phyloP scores from a whole-genome alignment of 1,284 basidiomycete species.

The Apiotrichum gracile region DNA sequence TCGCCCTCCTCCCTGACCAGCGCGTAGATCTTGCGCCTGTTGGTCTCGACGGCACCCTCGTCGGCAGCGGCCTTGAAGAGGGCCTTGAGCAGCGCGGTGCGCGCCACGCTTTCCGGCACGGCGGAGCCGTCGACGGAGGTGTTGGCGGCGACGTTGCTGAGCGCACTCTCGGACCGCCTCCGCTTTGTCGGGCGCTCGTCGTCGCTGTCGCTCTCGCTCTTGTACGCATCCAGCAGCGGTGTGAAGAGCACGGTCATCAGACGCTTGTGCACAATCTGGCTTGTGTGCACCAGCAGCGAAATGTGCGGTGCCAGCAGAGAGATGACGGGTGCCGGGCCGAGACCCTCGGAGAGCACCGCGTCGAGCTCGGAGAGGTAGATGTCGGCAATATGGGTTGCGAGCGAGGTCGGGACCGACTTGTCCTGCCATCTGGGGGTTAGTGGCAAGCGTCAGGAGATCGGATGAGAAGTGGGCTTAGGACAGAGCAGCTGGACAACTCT shows the following conservation, averaged over 20 bases:
- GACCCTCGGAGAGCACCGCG: constrained; percentile 53
- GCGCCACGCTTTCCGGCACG: constrained; percentile 43
- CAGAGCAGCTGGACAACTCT: too few relatives aligned
- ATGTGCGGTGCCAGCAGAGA: constrained; percentile 40
- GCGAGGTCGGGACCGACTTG: constrained; percentile 65
- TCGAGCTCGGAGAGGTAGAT: constrained; percentile 88
- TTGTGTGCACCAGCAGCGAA: constrained; percentile 37
- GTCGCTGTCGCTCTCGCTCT: constrained; percentile 7
- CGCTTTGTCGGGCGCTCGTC: constrained; percentile 24
- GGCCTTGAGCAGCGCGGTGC: constrained; percentile 57
- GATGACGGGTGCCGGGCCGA: constrained; percentile 31
- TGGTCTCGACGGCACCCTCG: constrained; percentile 59
- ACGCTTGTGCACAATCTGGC: constrained; percentile 38
- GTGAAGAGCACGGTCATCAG: constrained; percentile 34
- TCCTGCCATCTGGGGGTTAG: constrained; percentile 58
- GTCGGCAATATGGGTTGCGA: constrained; percentile 81
- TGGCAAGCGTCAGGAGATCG: neutral
- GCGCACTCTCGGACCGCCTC: constrained; percentile 24
- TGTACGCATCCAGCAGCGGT: constrained; percentile 22
- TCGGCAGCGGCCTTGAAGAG: constrained; percentile 72
- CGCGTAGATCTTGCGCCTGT: constrained; percentile 73
- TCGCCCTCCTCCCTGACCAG: constrained; percentile 60
- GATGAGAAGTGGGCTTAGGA: neutral
- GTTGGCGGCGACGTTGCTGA: neutral
- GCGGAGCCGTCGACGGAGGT: neutral